Conservation (phyloP, 2,329 filamentous ascomycete species). For the Chalaropsis thielavioides region DNA sequence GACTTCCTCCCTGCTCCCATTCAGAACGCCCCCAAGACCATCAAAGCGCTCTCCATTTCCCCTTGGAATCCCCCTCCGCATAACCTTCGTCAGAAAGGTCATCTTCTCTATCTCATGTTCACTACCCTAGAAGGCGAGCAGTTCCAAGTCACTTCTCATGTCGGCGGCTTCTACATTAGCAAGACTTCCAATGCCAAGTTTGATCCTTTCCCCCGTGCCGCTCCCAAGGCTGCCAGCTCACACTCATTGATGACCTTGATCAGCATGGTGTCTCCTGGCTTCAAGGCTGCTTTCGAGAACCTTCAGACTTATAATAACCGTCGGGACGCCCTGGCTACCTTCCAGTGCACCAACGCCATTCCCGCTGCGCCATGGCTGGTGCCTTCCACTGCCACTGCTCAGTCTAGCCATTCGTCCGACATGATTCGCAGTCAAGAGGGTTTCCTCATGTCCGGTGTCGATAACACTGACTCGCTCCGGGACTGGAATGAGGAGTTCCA, state of each 20-base stretch:
- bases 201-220: slow-evolving; percentile 67
- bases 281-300: slow-evolving; percentile 57
- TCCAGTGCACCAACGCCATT: slow-evolving; percentile 90
- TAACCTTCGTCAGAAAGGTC: slow-evolving; percentile 77
- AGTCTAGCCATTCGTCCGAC: slow-evolving; percentile 63
- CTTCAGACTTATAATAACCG: slow-evolving; percentile 74
- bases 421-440: slow-evolving; percentile 84
- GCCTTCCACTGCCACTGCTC: slow-evolving; percentile 47
- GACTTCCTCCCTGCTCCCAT: slow-evolving; percentile 55
- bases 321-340: slow-evolving; percentile 78
- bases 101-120: slow-evolving; percentile 77
- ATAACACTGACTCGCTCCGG: slow-evolving; percentile 84
- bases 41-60: slow-evolving; percentile 78
- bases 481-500: slow-evolving; percentile 99
- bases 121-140: slow-evolving; percentile 92
- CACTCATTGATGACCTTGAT: slow-evolving; percentile 81
- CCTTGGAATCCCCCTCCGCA: slow-evolving; percentile 95
- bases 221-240: slow-evolving; percentile 62
- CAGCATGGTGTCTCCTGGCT: slow-evolving; percentile 66
- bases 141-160: slow-evolving; percentile 81
- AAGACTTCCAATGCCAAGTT: slow-evolving; percentile 93
- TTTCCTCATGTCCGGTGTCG: slow-evolving; percentile 75
- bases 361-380: slow-evolving; percentile 89
- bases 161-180: slow-evolving; percentile 94
- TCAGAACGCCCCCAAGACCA: slow-evolving; percentile 65